Evolutionary conservation across 352 stramenopile species (phyloP), one percentile per base, ranked within the genome.

Genomic region (Phytophthora meadii): DNA sequence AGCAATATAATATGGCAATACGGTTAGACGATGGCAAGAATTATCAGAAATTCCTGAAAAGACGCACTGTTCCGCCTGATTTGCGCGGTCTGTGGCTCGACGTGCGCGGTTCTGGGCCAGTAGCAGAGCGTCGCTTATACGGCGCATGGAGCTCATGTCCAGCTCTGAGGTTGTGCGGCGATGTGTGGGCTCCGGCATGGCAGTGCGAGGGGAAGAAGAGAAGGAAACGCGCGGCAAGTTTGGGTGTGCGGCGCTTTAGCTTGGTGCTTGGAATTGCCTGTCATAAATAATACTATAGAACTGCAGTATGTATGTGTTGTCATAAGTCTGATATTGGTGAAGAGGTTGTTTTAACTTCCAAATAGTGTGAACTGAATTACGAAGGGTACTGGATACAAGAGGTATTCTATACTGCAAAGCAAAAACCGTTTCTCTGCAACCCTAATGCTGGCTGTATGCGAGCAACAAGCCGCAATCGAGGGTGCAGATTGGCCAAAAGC

Each of bases 41-140:
- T 48, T 53, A 58, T 54, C 41, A 51, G 28, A 72, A 56, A 10
- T 25, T 30, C 22, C 30, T 52, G 5, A 50, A 49, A 9, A 14
- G n/a, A 70, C 80, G 64, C 50, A 92, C 83, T 81, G 81, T 72
- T 92, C 83, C 34, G 76, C 76, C 28, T 75, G 83, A 60, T 84
- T 86, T 14, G 83, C 83, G 48, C 83, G 77, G 39, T 90, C 83
- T 1, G 81, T 86, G 36, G 83, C 77, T 15, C 70, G 55, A 0
- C 83, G 73, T 8, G 83, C 83, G 61, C 83, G 81, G 60, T 87
- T 92, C 63, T 92, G 83, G 17, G 83, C 83, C 5, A 92, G 72
- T 19, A 92, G 66, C 45, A 92, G 76, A 22, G 83, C 83, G 47
- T 92, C 83, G 49, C 83, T 76, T 51, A 92, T 79, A 59, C 83